phyloP scores from a whole-genome alignment of 1,284 basidiomycete genomes.

The Tremellales sp. region DNA sequence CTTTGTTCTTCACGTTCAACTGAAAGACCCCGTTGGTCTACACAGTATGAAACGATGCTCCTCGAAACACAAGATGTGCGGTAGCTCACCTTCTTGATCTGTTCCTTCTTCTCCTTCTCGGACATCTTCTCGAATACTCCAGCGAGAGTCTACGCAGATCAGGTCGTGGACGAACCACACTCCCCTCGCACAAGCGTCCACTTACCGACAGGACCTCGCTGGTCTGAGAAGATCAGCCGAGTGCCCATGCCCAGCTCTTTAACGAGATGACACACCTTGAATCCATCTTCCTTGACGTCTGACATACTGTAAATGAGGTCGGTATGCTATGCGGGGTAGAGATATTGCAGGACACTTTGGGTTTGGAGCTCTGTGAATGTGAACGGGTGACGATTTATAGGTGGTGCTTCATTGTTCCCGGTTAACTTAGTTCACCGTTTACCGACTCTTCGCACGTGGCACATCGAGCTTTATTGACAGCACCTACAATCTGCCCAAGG shows the following conservation, averaged over 20 bases:
- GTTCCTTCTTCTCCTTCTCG: constrained; percentile 69
- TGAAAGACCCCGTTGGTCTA: constrained; percentile 92
- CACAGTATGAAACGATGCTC: background rate
- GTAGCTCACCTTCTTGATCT: constrained; percentile 81
- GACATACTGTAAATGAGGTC: too few relatives aligned
- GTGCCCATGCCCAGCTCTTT: too few relatives aligned
- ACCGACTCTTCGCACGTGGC: too few relatives aligned
- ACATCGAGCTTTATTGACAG: too few relatives aligned
- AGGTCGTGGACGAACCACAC: background rate
- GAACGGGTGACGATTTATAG: too few relatives aligned
- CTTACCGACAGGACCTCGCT: constrained; percentile 61
- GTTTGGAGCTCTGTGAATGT: too few relatives aligned
- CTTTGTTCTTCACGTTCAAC: constrained; percentile 73
- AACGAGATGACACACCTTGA: constrained; percentile 47
- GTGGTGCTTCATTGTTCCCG: too few relatives aligned
- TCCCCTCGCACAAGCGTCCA: background rate
- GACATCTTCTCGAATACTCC: constrained; percentile 61
- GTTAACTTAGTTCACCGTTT: too few relatives aligned
- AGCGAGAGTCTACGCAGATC: constrained; percentile 51
- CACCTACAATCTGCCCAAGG: too few relatives aligned
- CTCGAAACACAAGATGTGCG: background rate
- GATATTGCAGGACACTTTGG: too few relatives aligned
- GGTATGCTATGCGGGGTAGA: too few relatives aligned
- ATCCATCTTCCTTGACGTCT: constrained; percentile 47
- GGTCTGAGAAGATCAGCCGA: constrained; percentile 54